Evolutionary conservation across 192 early-diverging fungal species (phyloP), one percentile per base, ranked within the genome.

Genomic region (Podila verticillata): DNA sequence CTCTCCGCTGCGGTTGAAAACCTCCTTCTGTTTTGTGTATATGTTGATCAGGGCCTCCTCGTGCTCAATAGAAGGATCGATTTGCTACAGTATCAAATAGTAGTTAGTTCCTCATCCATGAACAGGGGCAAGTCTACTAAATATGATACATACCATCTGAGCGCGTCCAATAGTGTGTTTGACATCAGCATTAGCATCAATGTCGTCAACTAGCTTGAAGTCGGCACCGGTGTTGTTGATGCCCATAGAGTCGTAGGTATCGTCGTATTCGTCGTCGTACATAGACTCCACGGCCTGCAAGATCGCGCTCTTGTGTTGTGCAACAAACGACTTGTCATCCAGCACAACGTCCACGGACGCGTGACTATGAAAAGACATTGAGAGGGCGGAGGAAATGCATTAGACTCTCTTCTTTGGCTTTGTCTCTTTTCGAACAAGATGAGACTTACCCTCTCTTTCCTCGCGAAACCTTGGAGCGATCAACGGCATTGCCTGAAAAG

Each of bases 191-290:
- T 78, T 75, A 17, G 72, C 78, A 30, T 92, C 90, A 15, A 82
- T 68, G 26, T 90, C 87, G 72, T 94, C 92, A 32, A 88, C 68
- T 35, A 83, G 64, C 49, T 67, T 84, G 28, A 87, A 80, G 39
- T 91, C 90, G 3, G 89, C 81, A 2, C 85, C 86, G 12, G 86
- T 85, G 20, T 84, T 87, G 47, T 89, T 85, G 67, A 92, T 82
- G 32, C 91, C 91, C 22, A 84, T 84, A 28, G 87, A 85, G 72
- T 98, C 97, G 62, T 96, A 98, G 20, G 95, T 93, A 73, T 97
- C 97, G 77, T 98, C 97, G 67, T 95, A 94, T 79, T 97, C 95
- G 70, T 96, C 94, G 26, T 96, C 95, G 34, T 95, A 92, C 72
- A 87, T 87, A 1, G 62, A 54, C 51, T 88, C 83, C 4, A 81